Conservation (phyloP, 2,329 filamentous ascomycete genomes). For the Fusarium sororula region DNA sequence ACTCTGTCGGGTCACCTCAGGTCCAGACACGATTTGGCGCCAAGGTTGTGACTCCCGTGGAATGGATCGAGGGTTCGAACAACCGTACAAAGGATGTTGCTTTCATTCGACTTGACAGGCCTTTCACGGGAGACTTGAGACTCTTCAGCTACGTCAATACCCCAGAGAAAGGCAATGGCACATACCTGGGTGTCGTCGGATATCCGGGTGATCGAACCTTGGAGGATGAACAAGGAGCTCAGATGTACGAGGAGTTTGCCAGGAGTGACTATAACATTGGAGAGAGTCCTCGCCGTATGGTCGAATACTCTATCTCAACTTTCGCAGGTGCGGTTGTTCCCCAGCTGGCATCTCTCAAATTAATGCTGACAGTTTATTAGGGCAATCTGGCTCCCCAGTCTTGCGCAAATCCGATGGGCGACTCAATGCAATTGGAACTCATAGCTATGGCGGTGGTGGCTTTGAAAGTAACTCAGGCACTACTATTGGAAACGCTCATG, state of each 20-base stretch:
- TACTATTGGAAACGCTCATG: conserved; percentile 31
- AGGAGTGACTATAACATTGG: conserved; percentile 37
- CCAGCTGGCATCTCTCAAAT: fast-evolving
- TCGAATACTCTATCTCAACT: conserved; percentile 45
- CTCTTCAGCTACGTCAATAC: conserved; percentile 34
- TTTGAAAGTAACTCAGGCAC: conserved; percentile 41
- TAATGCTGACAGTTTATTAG: conserved; percentile 3
- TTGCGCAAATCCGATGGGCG: conserved; percentile 14
- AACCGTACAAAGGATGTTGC: conserved; percentile 38
- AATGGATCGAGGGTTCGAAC: conserved; percentile 29
- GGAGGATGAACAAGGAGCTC: conserved; percentile 39
- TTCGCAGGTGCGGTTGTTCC: conserved; percentile 37
- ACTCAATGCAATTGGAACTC: conserved; percentile 40
- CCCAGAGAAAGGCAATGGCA: neutral
- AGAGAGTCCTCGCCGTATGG: conserved; percentile 35
- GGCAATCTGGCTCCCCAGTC: conserved; percentile 43
- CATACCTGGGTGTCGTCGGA: conserved; percentile 45
- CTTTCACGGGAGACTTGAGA: conserved; percentile 31
- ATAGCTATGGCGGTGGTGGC: conserved; percentile 39
- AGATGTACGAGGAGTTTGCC: conserved; percentile 47
- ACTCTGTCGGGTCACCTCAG: neutral
- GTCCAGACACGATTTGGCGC: neutral
- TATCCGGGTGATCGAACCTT: conserved; percentile 46
- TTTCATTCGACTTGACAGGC: conserved; percentile 35
- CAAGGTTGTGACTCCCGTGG: conserved; percentile 28